Conservation (phyloP, 2,329 filamentous ascomycete genomes). For the Albophoma yamanashiensis region DNA sequence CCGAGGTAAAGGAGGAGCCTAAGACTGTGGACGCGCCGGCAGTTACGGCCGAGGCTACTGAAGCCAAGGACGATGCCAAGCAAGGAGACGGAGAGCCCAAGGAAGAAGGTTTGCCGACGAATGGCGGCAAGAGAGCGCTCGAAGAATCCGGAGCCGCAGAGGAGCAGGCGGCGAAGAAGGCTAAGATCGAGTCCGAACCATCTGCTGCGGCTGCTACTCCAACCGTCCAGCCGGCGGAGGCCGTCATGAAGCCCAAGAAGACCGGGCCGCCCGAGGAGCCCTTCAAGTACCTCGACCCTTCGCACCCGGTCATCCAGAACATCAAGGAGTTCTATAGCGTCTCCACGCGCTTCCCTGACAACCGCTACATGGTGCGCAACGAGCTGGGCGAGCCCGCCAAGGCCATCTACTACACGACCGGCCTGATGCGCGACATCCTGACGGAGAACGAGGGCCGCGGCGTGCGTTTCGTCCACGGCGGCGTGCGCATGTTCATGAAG, state of each 20-base stretch:
- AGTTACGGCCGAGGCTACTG: conserved; percentile 10
- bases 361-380: conserved; percentile 95
- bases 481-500: conserved; percentile 98
- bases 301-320: conserved; percentile 64
- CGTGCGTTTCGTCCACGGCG: conserved; percentile 91
- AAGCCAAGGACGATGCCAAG: conserved; percentile 17
- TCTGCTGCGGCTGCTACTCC: conserved; percentile 5
- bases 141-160: conserved; percentile 21
- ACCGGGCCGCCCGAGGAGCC: conserved; percentile 68
- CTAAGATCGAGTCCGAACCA: conserved; percentile 27
- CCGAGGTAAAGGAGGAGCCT: conserved; percentile 9
- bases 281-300: conserved; percentile 76
- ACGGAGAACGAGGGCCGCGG: conserved; percentile 79
- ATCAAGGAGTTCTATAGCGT: conserved; percentile 83
- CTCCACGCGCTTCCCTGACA: conserved; percentile 72
- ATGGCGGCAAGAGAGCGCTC: conserved; percentile 23
- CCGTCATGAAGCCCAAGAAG: conserved; percentile 24
- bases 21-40: background rate
- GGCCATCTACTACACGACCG: conserved; percentile 92
- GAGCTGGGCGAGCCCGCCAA: conserved; percentile 78
- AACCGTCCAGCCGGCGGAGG: conserved; percentile 8
- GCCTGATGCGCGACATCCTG: conserved; percentile 75
- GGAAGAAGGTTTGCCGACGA: conserved; percentile 6
- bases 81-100: conserved; percentile 19
- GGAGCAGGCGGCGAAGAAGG: conserved; percentile 35